Evolutionary conservation across 2,329 filamentous ascomycete species (phyloP), one percentile per base, ranked within the genome.

Genomic region (Ophiostoma pallidulum): DNA sequence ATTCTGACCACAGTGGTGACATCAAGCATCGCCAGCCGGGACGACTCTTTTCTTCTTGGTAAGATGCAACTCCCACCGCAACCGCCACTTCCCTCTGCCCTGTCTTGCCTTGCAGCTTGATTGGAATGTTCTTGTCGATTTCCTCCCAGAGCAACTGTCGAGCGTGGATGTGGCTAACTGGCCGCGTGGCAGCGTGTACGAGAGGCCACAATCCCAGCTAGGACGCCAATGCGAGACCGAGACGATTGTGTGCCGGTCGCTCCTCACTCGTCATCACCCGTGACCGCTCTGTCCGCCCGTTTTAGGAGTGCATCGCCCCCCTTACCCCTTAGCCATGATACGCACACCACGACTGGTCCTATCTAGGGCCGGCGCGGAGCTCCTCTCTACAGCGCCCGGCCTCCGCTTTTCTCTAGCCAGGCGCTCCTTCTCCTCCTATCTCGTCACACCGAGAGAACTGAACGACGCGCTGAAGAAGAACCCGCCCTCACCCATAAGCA

Each of bases 371-470:
- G 57, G 57, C 51, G 54, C 62, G 43, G 63, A 58, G 44, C 55
- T 58, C 12, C n/a, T 53, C 43, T 60, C 59, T 51, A 61, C 59
- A 50, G 55, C 63, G 51, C 51, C 48, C 54, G 41, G 42, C 16
- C 36, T 45, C 48, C 45, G 53, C 28, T 48, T 47, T 10, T 47
- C 45, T 52, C 58, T 64, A 38, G 59, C 68, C 53, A 67, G 65
- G 47, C 73, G 76, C 46, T 70, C 69, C 18, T 82, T 95, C 61
- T 83, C 81, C 51, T 86, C 84, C 47, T 97, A 94, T 65, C 74
- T 97, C 53, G 84, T 98, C 60, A 83, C 86, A 2, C 91, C 92
- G 1, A 77, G 80, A 52, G 84, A 96, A 66, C 81, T 97, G 49
- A 68, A 83, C 60, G 78, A 84, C 55, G 90, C 89, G 44, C 75